Conservation (phyloP, 768 basidiomycete species). For the Tylopilus sp. region DNA sequence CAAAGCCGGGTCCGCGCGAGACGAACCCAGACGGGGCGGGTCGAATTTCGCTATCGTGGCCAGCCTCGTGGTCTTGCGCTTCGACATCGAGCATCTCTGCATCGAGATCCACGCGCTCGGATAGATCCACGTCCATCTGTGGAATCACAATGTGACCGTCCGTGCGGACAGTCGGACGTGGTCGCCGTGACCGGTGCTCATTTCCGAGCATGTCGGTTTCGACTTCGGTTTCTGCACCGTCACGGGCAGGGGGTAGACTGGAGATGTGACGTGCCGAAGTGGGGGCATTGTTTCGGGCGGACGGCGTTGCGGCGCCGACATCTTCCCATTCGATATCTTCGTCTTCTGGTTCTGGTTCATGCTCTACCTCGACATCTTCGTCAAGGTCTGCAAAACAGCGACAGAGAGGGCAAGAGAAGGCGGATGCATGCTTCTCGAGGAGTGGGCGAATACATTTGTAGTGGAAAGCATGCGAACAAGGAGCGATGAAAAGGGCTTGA, state of each 20-base stretch:
- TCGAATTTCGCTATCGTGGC: slow-evolving; percentile 6
- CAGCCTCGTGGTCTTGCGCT: neutral
- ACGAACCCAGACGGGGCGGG: neutral
- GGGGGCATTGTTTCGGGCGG: neutral
- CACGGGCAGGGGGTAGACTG: slow-evolving; percentile 23
- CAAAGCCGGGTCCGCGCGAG: slow-evolving; percentile 16
- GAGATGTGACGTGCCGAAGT: slow-evolving; percentile 13
- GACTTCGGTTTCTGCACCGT: slow-evolving; percentile 34
- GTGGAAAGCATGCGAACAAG: slow-evolving; percentile 94
- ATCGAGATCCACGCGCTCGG: slow-evolving; percentile 18
- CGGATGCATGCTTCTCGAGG: slow-evolving; percentile 83
- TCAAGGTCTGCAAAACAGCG: slow-evolving; percentile 94
- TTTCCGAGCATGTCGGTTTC: slow-evolving; percentile 23
- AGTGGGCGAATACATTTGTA: slow-evolving; percentile 97
- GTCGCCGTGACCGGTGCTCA: slow-evolving; percentile 13
- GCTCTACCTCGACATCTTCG: slow-evolving; percentile 84
- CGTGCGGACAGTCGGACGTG: slow-evolving; percentile 27
- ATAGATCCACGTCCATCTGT: slow-evolving; percentile 6
- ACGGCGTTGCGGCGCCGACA: neutral
- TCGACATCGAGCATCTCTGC: slow-evolving; percentile 30
- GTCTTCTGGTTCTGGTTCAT: slow-evolving; percentile 31
- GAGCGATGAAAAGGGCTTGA: slow-evolving; percentile 96
- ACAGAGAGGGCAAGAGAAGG: slow-evolving; percentile 94
- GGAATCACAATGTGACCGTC: slow-evolving; percentile 19
- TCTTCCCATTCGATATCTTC: slow-evolving; percentile 27